Evolutionary conservation across 306 rosid species (phyloP), one percentile per base, ranked within the genome.

Genomic region (Corylus americana): DNA sequence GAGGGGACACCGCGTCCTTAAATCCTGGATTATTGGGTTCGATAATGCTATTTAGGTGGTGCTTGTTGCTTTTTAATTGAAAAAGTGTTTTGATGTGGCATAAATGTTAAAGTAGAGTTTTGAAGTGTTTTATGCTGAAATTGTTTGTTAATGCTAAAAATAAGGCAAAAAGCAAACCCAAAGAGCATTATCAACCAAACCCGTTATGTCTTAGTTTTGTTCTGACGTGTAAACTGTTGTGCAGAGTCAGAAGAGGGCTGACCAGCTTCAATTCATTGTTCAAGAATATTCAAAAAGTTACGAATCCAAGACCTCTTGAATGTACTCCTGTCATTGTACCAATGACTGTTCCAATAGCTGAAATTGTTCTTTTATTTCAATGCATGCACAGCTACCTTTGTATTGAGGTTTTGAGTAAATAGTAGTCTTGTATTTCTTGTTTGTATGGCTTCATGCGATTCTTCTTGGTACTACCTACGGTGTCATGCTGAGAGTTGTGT

Each of bases 161-260:
- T 22, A 37, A 37, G 4, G 42, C 4, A 37, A 37, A 37, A 37
- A 37, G 5, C 42, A 37, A 37, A 37, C 42, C 5, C 42, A 5
- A 37, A 37, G 42, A 37, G 4, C 42, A 37, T 37, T 37, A 37
- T 37, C 42, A 37, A 37, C 42, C 42, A 5, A 37, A 37, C 42
- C 42, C 4, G 0, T 18, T 39, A 25, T 59, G 14, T 13, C 49
- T 18, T 67, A 37, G 27, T n/a, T 55, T 78, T 16, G 68, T 82
- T 75, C 67, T 83, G 12, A 75, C 72, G 31, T 79, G 37, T 31
- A 37, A 72, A 86, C 37, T 83, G 20, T 61, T 64, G 80, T 50
- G 85, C 94, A 90, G 92, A 90, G 82, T 87, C 94, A n/a, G 94
- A 88, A 57, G 92, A 88, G 82, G 85, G 76, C 62, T 90, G 85